phyloP scores from a whole-genome alignment of 352 stramenopile species.

The Globisporangium spinosum region DNA sequence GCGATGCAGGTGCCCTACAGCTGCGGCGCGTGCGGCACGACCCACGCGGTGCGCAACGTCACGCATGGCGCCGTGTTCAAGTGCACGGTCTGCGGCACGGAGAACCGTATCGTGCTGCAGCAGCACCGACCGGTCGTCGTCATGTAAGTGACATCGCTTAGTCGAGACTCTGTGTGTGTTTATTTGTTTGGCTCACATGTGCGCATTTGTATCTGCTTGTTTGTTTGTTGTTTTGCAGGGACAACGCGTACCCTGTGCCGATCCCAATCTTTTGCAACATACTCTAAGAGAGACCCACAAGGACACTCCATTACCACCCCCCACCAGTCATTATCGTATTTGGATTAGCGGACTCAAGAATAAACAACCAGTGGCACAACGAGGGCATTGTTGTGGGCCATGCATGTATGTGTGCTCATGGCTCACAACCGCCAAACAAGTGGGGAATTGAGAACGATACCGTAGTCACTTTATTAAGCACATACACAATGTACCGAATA shows the following conservation, averaged over 20 bases:
- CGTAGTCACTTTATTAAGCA: background rate
- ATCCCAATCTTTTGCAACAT: conserved; percentile 67
- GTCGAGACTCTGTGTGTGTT: background rate
- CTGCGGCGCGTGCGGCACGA: conserved; percentile 59
- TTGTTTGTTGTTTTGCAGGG: conserved; percentile 17
- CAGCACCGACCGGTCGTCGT: conserved; percentile 36
- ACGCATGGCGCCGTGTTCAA: conserved; percentile 49
- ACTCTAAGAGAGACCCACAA: conserved; percentile 1
- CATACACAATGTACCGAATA: background rate
- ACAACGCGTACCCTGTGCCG: conserved; percentile 40
- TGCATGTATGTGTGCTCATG: background rate
- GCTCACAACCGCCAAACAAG: background rate
- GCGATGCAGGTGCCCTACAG: conserved; percentile 49
- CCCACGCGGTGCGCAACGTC: conserved; percentile 59
- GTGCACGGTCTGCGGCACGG: conserved; percentile 48
- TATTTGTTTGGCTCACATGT: background rate
- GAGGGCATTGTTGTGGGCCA: background rate
- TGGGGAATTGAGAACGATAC: background rate
- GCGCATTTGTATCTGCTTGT: background rate
- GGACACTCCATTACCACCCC: background rate
- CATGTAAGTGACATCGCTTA: conserved; percentile 32
- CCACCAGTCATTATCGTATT: background rate
- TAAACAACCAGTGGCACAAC: background rate
- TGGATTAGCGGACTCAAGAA: background rate
- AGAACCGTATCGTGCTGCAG: conserved; percentile 64